phyloP scores from a whole-genome alignment of 2,329 filamentous ascomycete genomes.

The Aspergillus jensenii region DNA sequence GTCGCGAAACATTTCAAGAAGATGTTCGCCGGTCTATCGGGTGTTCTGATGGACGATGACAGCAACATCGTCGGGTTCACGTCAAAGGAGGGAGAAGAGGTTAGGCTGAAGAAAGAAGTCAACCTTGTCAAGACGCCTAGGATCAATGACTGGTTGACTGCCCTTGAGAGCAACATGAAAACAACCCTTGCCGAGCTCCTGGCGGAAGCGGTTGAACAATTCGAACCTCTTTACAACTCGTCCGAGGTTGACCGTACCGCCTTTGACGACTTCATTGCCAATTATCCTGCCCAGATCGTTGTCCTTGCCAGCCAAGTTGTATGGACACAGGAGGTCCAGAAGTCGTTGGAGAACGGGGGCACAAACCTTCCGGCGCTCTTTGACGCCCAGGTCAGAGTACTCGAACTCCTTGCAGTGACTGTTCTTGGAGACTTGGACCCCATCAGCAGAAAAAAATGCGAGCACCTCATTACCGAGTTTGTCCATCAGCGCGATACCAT shows the following conservation, averaged over 20 bases:
- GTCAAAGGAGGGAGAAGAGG: slow-evolving; percentile 90
- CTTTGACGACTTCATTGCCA: slow-evolving; percentile 76
- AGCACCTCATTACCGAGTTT: slow-evolving; percentile 97
- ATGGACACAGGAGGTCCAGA: slow-evolving; percentile 87
- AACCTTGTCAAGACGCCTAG: slow-evolving; percentile 89
- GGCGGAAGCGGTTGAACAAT: slow-evolving; percentile 80
- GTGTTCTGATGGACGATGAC: slow-evolving; percentile 87
- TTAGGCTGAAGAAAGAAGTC: slow-evolving; percentile 85
- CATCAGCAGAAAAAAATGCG: slow-evolving; percentile 91
- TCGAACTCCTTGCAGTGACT: slow-evolving; percentile 81
- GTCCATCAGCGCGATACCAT: slow-evolving; percentile 96
- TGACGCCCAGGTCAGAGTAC: slow-evolving; percentile 78
- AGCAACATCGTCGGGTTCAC: slow-evolving; percentile 86
- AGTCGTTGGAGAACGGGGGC: slow-evolving; percentile 71
- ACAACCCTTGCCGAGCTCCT: slow-evolving; percentile 86
- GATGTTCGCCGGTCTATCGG: slow-evolving; percentile 97
- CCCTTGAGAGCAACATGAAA: slow-evolving; percentile 92
- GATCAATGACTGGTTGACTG: slow-evolving; percentile 98
- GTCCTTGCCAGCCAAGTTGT: slow-evolving; percentile 91
- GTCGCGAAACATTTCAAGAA: slow-evolving; percentile 99
- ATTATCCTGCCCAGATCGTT: slow-evolving; percentile 90
- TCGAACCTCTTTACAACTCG: slow-evolving; percentile 73
- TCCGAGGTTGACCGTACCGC: slow-evolving; percentile 67
- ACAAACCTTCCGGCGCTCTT: slow-evolving; percentile 68
- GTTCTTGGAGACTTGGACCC: slow-evolving; percentile 87